Conservation (phyloP, 768 basidiomycete species). For the Mycena indigotica region DNA sequence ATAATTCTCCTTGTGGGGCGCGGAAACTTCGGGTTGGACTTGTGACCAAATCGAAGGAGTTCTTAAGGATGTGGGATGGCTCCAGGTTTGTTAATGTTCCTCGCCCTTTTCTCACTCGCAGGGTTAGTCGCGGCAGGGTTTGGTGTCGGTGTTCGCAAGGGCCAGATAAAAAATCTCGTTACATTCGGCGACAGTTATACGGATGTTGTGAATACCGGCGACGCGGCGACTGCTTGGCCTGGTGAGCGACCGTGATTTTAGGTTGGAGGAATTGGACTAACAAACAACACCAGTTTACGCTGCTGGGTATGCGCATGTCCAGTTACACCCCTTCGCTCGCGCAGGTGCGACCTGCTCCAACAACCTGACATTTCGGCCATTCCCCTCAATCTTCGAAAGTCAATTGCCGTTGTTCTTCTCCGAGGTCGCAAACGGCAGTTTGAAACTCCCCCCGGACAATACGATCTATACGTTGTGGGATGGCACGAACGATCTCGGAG, state of each 20-base stretch:
- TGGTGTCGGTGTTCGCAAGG: slow-evolving; percentile 31
- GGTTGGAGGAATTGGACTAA: too few relatives aligned
- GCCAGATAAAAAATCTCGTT: slow-evolving; percentile 63
- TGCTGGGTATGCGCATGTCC: slow-evolving; percentile 53
- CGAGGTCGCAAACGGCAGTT: slow-evolving; percentile 42
- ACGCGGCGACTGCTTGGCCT: slow-evolving; percentile 60
- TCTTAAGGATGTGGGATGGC: neutral
- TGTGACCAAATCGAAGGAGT: neutral
- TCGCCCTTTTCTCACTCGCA: neutral
- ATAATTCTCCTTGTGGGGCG: too few relatives aligned
- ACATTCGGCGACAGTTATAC: slow-evolving; percentile 73
- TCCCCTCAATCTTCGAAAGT: slow-evolving; percentile 59
- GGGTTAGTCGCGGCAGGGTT: slow-evolving; percentile 16
- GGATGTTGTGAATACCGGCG: slow-evolving; percentile 45
- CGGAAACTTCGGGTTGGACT: neutral
- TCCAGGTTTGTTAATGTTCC: neutral
- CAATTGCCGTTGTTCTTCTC: slow-evolving; percentile 57
- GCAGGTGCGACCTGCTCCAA: slow-evolving; percentile 71
- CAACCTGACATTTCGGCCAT: slow-evolving; percentile 56
- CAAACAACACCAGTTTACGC: slow-evolving; percentile 51
- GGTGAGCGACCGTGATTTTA: too few relatives aligned
- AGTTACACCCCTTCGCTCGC: slow-evolving; percentile 58
- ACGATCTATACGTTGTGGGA: slow-evolving; percentile 72
- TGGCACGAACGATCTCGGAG: slow-evolving; percentile 67
- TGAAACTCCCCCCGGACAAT: slow-evolving; percentile 41